phyloP scores from a whole-genome alignment of 306 rosid species.

The Spatholobus suberectus region DNA sequence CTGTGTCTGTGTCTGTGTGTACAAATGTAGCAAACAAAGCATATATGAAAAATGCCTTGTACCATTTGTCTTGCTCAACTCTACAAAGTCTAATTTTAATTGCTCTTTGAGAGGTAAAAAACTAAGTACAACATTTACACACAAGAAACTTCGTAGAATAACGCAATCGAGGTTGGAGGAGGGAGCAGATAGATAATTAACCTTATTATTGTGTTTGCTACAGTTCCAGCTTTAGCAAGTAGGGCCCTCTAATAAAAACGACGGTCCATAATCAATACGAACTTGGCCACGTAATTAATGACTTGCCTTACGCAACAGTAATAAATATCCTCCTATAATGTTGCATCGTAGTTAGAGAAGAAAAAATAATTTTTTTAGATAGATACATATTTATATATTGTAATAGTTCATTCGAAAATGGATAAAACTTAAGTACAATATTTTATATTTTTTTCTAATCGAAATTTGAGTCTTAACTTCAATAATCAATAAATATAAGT shows the following conservation, averaged over 20 bases:
- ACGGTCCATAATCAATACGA: neutral
- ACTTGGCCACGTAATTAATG: neutral
- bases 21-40: neutral
- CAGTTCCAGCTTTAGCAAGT: neutral
- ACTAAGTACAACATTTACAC: neutral
- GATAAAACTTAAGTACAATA: neutral
- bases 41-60: neutral
- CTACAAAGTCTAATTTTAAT: neutral
- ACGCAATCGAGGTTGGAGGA: too few relatives aligned
- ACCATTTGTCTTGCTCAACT: neutral
- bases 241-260: neutral
- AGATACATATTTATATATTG: too few relatives aligned
- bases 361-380: too few relatives aligned
- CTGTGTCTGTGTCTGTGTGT: too few relatives aligned
- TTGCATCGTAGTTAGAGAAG: too few relatives aligned
- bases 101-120: too few relatives aligned
- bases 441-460: too few relatives aligned
- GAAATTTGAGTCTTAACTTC: neutral
- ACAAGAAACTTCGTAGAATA: neutral
- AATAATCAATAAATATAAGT: neutral
- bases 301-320: too few relatives aligned
- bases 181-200: too few relatives aligned
- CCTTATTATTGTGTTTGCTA: neutral
- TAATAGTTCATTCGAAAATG: too few relatives aligned
- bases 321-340: too few relatives aligned